A percentile compares a stretch with the other conserved stretches of the same genome.
phyloP scores from a whole-genome alignment of 169 alveolate species.

The Babesia ovis region DNA sequence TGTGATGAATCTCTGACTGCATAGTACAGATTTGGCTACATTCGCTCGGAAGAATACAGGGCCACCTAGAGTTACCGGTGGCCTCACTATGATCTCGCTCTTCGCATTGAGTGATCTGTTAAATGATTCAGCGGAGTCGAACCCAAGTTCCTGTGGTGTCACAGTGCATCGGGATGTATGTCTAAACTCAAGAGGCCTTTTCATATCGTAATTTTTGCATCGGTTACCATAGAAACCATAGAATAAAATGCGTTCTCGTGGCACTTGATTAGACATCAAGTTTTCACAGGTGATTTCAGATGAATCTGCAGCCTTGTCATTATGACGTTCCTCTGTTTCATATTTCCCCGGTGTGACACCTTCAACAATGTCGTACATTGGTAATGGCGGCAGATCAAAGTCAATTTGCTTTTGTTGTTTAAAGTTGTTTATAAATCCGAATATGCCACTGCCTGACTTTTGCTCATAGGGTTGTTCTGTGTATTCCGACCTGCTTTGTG shows the following conservation, averaged over 20 bases:
- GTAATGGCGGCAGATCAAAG: background rate
- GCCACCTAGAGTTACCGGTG: constrained; percentile 55
- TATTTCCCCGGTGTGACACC: background rate
- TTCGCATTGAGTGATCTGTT: constrained; percentile 50
- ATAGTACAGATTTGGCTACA: constrained; percentile 45
- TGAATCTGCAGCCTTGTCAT: background rate
- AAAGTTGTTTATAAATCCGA: background rate
- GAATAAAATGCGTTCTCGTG: constrained; percentile 28
- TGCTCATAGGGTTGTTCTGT: background rate
- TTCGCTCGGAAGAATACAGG: constrained; percentile 49
- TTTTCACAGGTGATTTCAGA: background rate
- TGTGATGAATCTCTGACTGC: constrained; percentile 36
- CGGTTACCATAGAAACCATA: constrained; percentile 43
- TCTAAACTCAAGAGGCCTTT: constrained; percentile 9
- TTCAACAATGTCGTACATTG: constrained; percentile 10
- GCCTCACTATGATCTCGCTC: constrained; percentile 45
- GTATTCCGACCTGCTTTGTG: background rate
- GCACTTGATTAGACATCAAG: background rate
- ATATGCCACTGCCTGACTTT: background rate
- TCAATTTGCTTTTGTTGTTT: too few relatives aligned
- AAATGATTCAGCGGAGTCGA: constrained; percentile 37
- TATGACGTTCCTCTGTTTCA: background rate
- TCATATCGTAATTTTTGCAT: background rate
- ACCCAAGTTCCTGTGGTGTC: constrained; percentile 44
- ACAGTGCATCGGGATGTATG: constrained; percentile 5